Percentiles rank a stretch among this genome's conserved stretches.
phyloP scores from a whole-genome alignment of 1,284 basidiomycete genomes.

The Omphalotus olearius region DNA sequence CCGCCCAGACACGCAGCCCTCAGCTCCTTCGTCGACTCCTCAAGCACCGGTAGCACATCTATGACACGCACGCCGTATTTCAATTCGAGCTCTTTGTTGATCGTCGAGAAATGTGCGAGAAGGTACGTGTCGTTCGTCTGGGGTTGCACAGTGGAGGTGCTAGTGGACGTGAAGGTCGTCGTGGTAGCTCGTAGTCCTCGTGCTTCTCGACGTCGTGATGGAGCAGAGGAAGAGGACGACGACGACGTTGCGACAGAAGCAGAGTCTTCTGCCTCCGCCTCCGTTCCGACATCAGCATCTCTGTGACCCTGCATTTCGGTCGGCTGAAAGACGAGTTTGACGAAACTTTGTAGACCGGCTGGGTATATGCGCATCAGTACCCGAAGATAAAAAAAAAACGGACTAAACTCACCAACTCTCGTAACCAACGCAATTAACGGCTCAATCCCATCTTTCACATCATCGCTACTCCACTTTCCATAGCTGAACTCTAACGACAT shows the following conservation, averaged over 20 bases:
- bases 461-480: conserved; percentile 43
- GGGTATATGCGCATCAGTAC: too few species aligned
- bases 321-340: conserved; percentile 14
- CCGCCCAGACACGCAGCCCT: conserved; percentile 33
- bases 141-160: conserved; percentile 5
- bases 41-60: conserved; percentile 47
- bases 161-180: conserved; percentile 1
- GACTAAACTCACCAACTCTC: conserved; percentile 27
- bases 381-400: neutral
- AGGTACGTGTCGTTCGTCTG: conserved; percentile 33
- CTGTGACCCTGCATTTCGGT: conserved; percentile 11
- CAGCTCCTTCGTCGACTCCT: conserved; percentile 37
- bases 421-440: conserved; percentile 29
- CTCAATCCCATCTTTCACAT: conserved; percentile 34
- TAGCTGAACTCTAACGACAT: conserved; percentile 43
- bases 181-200: conserved; percentile 12
- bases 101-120: conserved; percentile 33
- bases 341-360: conserved; percentile 27
- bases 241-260: neutral
- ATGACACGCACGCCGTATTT: conserved; percentile 34
- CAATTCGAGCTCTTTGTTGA: conserved; percentile 28
- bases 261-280: too few species aligned
- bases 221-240: neutral
- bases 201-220: neutral
- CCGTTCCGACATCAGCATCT: neutral